Conservation (phyloP, 2,329 filamentous ascomycete species). For the Emmonsia crescens region DNA sequence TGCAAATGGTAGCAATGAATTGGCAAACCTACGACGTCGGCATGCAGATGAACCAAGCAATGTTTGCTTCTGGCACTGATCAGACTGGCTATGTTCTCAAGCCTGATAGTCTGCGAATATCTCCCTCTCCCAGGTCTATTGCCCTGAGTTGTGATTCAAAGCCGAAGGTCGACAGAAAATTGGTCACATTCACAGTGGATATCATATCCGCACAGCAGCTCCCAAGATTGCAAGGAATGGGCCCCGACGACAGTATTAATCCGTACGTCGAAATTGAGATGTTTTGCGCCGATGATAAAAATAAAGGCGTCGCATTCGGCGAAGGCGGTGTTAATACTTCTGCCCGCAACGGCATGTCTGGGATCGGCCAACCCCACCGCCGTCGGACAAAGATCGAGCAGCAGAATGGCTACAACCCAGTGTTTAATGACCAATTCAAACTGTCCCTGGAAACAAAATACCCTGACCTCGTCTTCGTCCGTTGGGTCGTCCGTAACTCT, state of each 20-base stretch:
- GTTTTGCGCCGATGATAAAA: conserved; percentile 86
- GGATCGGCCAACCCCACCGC: conserved; percentile 61
- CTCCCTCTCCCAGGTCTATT: conserved; percentile 16
- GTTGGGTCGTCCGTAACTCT: conserved; percentile 84
- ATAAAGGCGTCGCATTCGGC: conserved; percentile 57
- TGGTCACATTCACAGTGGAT: conserved; percentile 74
- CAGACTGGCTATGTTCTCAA: conserved; percentile 89
- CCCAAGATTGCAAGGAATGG: conserved; percentile 65
- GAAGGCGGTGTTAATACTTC: conserved; percentile 57
- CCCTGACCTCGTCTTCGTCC: conserved; percentile 84
- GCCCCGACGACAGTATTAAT: conserved; percentile 67
- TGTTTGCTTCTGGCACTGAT: conserved; percentile 87
- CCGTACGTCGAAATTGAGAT: conserved; percentile 94
- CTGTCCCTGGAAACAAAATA: conserved; percentile 88
- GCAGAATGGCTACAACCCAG: conserved; percentile 88
- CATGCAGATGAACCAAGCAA: conserved; percentile 93
- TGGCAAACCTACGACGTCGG: conserved; percentile 97
- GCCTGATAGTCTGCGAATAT: conserved; percentile 62
- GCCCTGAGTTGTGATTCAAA: conserved; percentile 21
- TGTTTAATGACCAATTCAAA: conserved; percentile 68
- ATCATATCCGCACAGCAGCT: conserved; percentile 92
- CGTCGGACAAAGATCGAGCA: conserved; percentile 69
- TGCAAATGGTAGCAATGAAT: conserved; percentile 95
- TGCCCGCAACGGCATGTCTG: conserved; percentile 52
- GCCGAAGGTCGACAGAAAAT: conserved; percentile 62